phyloP scores from a whole-genome alignment of 176 grass and related monocot species.

The Hyparrhenia diplandra region DNA sequence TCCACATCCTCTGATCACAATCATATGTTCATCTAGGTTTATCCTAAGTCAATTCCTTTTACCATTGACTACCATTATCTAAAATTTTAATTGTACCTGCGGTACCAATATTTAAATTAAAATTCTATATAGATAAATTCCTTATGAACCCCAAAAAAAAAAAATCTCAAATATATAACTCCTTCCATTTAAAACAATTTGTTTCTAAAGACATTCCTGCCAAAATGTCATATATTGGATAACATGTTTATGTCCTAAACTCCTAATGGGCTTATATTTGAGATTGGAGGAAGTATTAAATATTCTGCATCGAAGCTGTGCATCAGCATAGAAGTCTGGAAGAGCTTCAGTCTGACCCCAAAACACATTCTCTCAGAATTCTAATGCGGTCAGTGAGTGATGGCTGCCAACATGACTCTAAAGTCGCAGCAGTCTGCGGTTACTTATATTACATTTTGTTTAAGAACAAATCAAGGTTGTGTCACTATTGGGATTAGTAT shows the following conservation, averaged over 20 bases:
- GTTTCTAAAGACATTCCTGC: neutral
- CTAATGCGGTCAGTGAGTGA: neutral
- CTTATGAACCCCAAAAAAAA: neutral
- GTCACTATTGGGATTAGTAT: neutral
- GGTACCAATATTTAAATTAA: neutral
- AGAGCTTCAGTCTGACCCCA: neutral
- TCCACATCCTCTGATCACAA: neutral
- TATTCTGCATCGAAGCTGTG: neutral
- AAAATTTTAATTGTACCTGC: neutral
- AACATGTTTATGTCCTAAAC: neutral
- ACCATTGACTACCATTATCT: neutral
- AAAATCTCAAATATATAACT: no score
- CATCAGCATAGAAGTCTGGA: neutral
- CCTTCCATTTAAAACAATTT: neutral
- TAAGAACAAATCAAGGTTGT: neutral
- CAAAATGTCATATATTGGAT: neutral
- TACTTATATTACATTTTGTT: neutral
- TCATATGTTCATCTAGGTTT: neutral
- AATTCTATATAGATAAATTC: neutral
- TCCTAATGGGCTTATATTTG: neutral
- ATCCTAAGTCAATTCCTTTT: neutral
- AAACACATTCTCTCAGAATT: neutral
- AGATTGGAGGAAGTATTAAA: neutral
- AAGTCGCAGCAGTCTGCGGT: neutral
- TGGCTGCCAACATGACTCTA: neutral